Conservation (phyloP, 805 yeast genomes). For the Metschnikowia picachoensis region DNA sequence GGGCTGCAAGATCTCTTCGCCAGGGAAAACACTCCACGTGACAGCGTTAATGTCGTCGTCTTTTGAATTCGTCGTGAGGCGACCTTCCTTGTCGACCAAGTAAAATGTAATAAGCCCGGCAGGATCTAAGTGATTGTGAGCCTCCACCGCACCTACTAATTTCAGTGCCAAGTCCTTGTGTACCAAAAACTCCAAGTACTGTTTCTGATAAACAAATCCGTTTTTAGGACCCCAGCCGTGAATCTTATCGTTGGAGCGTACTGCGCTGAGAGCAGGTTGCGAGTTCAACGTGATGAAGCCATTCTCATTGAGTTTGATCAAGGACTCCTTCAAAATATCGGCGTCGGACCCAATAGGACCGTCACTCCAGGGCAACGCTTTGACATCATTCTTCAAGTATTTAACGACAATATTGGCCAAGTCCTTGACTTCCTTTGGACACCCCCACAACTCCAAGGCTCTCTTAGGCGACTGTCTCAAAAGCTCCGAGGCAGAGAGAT, state of each 20-base stretch:
- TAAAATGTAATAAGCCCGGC: constrained; percentile 65
- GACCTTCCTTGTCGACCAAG: constrained; percentile 58
- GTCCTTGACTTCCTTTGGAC: constrained; percentile 59
- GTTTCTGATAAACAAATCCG: constrained; percentile 93
- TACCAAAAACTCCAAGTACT: constrained; percentile 81
- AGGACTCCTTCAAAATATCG: constrained; percentile 51
- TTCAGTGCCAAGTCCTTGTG: constrained; percentile 47
- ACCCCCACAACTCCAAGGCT: constrained; percentile 86
- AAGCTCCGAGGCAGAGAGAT: constrained; percentile 71
- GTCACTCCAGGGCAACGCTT: constrained; percentile 91
- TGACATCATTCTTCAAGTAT: constrained; percentile 69
- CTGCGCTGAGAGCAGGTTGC: constrained; percentile 89
- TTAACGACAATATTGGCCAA: constrained; percentile 58
- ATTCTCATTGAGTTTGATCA: constrained; percentile 59
- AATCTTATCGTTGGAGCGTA: constrained; percentile 60
- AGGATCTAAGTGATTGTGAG: constrained; percentile 34
- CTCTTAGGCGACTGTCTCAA: constrained; percentile 79
- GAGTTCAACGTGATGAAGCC: constrained; percentile 85
- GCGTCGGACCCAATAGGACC: constrained; percentile 81
- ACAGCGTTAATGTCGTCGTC: constrained; percentile 87
- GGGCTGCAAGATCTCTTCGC: constrained; percentile 90
- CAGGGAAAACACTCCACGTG: constrained; percentile 95
- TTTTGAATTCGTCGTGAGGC: constrained; percentile 63
- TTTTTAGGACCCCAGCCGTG: constrained; percentile 95
- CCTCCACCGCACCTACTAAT: constrained; percentile 40